Evolutionary conservation across 108 stramenopile species (phyloP), one percentile per base, ranked within the genome.

Genomic region (Nitzschia sp.): DNA sequence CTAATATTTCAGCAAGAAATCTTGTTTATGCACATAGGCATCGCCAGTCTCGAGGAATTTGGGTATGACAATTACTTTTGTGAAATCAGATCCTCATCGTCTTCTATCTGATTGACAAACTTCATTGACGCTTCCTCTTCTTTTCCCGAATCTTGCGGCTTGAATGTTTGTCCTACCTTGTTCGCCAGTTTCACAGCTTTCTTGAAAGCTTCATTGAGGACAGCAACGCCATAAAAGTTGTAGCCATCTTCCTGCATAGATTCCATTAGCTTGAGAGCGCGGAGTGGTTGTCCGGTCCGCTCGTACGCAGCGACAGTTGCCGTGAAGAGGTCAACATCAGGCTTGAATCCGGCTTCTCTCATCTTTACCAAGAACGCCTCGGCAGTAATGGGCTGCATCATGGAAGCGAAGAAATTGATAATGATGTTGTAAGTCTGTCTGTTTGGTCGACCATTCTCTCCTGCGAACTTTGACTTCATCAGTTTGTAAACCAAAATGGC

Each of bases 271-370:
- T 73, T 53, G 31, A 93, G 46, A 0, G 92, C 92, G 63, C 83
- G 82, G 54, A 84, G 75, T 16, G 89, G 92, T 36, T 90, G 85
- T n/a, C 84, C 77, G 31, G 75, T 74, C 19, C 84, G 77, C 71
- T 93, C 92, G 52, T 88, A 90, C 28, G 92, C 79, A 23, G 88
- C 62, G 6, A 93, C 88, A 16, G 85, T 86, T 22, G 77, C 47
- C 19, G 92, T 90, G 71, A 80, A 90, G 26, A 93, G 69, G 59
- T 93, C 87, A 3, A 93, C 92, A 38, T 93, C 89, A 0, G 88
- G 92, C 30, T 71, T 61, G 60, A 85, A 84, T 11, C 87, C 89
- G 60, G 69, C 85, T 55, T 78, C 63, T n/a, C 80, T 81, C 92
- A 93, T 93, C 26, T 71, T 72, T n/a, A 58, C 38, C 33, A 93